These are phyloP conservation scores for Erodium texanum DNA, from an alignment of 441 rosid genomes.

Conservation along the genomic window DNA sequence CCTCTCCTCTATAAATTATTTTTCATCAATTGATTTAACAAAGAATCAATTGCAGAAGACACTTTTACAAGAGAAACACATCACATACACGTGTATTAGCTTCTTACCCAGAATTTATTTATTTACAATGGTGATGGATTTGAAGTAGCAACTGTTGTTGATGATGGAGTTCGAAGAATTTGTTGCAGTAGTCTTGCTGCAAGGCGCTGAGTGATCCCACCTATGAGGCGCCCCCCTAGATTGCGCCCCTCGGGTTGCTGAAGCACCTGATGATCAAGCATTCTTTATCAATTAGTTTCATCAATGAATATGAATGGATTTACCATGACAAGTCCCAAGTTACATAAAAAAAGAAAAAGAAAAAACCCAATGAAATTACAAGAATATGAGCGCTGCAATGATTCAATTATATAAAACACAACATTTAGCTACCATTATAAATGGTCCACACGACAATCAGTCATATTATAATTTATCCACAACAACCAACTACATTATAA, in stretches of 20 bases:
- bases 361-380: background rate
- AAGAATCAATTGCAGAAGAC: slow-evolving; percentile 17
- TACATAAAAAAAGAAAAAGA: background rate
- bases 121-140: slow-evolving; percentile 19
- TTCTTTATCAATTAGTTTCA: slow-evolving; percentile 11
- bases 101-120: slow-evolving; percentile 10
- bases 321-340: background rate
- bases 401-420: too few species aligned
- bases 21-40: slow-evolving; percentile 14
- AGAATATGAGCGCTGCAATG: background rate
- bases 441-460: too few species aligned
- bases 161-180: slow-evolving; percentile 44
- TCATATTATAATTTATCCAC: too few species aligned
- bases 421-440: too few species aligned
- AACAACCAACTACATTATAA: too few species aligned
- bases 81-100: background rate
- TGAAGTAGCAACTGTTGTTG: slow-evolving; percentile 34
- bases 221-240: slow-evolving; percentile 64
- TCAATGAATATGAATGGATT: background rate
- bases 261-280: slow-evolving; percentile 55
- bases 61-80: slow-evolving; percentile 2
- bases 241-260: slow-evolving; percentile 75
- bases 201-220: slow-evolving; percentile 77
- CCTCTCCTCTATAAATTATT: background rate
- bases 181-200: slow-evolving; percentile 88